Evolutionary conservation across 129 eudicot species (phyloP).

Genomic region (Scalesia atractyloides): DNA sequence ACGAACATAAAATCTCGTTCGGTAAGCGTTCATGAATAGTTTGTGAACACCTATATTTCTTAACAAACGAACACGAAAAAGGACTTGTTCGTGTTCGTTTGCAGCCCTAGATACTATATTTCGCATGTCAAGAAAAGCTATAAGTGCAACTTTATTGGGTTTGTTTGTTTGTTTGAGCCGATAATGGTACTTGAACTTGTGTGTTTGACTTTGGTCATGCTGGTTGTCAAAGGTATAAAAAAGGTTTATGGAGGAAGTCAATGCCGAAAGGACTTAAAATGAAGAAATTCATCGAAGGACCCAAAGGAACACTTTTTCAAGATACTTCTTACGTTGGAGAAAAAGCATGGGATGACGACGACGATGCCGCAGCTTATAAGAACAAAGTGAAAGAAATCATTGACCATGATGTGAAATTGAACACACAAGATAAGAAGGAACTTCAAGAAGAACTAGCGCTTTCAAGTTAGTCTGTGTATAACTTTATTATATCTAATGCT

Average conservation of each 20-base stretch:
- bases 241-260: slow-evolving; percentile 88
- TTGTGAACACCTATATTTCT: too few relatives aligned
- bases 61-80: too few relatives aligned
- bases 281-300: slow-evolving; percentile 77
- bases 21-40: too few relatives aligned
- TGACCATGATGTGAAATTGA: slow-evolving; percentile 41
- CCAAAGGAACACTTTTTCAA: slow-evolving; percentile 71
- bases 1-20: too few relatives aligned
- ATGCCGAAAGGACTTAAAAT: slow-evolving; percentile 86
- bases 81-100: too few relatives aligned
- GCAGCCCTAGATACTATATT: too few relatives aligned
- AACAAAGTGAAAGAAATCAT: slow-evolving; percentile 48
- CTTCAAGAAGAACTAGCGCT: slow-evolving; percentile 56
- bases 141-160: too few relatives aligned
- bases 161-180: not conserved
- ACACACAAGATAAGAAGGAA: slow-evolving; percentile 39
- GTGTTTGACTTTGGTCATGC: slow-evolving; percentile 8
- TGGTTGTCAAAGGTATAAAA: slow-evolving; percentile 58
- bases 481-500: not conserved
- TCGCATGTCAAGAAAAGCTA: too few relatives aligned
- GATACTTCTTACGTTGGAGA: slow-evolving; percentile 83
- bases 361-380: slow-evolving; percentile 36
- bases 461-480: slow-evolving; percentile 52
- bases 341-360: slow-evolving; percentile 88
- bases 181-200: not conserved